Conservation (phyloP, 2,329 filamentous ascomycete genomes). For the Sphaceloma murrayae region DNA sequence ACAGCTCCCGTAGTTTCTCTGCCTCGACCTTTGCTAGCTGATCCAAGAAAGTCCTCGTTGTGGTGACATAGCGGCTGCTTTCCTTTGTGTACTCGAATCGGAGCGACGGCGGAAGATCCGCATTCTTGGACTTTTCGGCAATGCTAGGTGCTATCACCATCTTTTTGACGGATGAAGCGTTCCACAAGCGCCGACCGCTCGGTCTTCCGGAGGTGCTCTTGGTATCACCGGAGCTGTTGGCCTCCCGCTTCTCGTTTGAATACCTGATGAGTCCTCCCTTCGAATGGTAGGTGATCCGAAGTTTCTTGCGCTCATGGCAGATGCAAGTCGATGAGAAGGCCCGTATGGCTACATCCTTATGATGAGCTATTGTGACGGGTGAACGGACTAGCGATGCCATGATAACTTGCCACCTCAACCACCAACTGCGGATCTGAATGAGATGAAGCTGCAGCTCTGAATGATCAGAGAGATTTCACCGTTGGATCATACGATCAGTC, state of each 20-base stretch:
- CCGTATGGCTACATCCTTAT: no score
- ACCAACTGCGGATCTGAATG: no score
- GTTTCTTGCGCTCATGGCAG: no score
- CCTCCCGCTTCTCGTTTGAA: background rate
- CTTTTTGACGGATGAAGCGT: background rate
- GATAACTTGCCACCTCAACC: no score
- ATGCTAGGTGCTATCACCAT: no score
- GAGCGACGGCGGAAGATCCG: background rate
- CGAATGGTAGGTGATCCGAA: background rate
- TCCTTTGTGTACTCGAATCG: background rate
- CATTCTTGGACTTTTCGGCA: background rate
- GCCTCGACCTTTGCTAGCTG: background rate
- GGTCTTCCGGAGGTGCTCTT: background rate
- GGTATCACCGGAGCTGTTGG: background rate
- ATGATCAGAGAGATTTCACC: no score
- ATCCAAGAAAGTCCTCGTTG: background rate
- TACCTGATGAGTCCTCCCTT: no score
- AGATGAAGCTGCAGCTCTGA: no score
- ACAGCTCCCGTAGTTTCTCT: background rate
- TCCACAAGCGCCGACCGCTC: background rate
- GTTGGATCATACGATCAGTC: no score
- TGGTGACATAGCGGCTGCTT: background rate
- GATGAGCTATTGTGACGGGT: no score
- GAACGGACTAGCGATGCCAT: no score
- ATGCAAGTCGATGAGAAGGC: no score